These are phyloP conservation scores for Effrenium voratum DNA, from an alignment of 73 alveolate species.

Conservation along the genomic window DNA sequence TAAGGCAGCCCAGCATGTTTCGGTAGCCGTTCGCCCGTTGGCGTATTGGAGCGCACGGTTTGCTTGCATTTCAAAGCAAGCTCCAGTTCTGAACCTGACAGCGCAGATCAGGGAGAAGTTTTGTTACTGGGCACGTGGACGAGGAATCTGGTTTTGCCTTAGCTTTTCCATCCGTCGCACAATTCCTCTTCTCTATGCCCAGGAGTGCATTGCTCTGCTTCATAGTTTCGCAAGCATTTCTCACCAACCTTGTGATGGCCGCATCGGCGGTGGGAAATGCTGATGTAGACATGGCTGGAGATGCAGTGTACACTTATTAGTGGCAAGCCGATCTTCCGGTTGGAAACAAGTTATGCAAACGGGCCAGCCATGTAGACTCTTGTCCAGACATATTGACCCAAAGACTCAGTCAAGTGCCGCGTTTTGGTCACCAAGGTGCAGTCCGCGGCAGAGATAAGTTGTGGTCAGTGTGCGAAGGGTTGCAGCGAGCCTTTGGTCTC, in stretches of 20 bases:
- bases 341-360: not conserved
- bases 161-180: no score
- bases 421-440: constrained; percentile 45
- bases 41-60: not conserved
- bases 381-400: not conserved
- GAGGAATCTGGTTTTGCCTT: no score
- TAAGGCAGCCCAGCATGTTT: not conserved
- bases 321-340: not conserved
- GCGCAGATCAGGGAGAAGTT: not conserved
- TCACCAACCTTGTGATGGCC: no score
- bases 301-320: not conserved
- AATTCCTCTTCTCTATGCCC: no score
- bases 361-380: not conserved
- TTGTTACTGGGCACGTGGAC: no score
- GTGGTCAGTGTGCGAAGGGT: no score
- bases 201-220: no score
- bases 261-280: no score
- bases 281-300: not conserved
- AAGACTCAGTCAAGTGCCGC: constrained; percentile 36
- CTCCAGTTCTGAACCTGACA: not conserved
- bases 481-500: no score
- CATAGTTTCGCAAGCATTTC: no score
- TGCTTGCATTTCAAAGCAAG: not conserved
- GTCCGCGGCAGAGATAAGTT: not conserved
- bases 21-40: not conserved